Evolutionary conservation across 805 yeast genomes (phyloP), one percentile per base, ranked within the genome.

Genomic region (Kluyveromyces siamensis): DNA sequence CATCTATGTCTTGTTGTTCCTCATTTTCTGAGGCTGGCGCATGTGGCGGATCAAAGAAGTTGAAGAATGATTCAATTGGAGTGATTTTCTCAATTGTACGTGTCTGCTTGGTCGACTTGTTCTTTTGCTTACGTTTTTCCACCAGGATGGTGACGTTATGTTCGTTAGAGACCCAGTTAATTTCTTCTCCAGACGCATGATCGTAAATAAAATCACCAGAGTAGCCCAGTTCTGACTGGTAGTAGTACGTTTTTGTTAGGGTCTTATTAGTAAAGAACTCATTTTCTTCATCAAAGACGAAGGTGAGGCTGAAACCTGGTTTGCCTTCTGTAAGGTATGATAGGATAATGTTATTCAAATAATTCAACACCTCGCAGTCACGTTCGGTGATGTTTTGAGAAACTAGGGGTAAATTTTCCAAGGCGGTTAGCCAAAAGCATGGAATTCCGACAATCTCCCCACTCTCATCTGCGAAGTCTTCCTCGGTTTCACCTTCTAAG

Each of bases 161-260:
- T 56, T 84, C 95, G 60, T 83, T 82, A 47, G 83, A 77, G 54
- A 71, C 72, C 99, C 99, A 93, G 57, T 84, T 72, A 65, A 93
- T 86, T 27, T 52, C 55, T 49, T 80, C 83, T 48, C 98, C 98
- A 63, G 87, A 95, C 11, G 99, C 98, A 65, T 87, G 96, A 70
- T 91, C 97, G 68, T 91, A 93, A 57, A 93, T 89, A 67, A 87
- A 91, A 67, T 93, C 99, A 33, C 99, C 97, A 30, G 90, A 83
- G 69, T 88, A 87, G 19, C 96, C 96, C 57, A 89, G 75, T 69
- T 91, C 96, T 52, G 87, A 88, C 70, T 88, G 96, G 72, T 93
- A 93, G 71, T 80, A 90, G 69, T 93, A 93, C 8, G 95, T 83
- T 74, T 93, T 93, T 53, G 84, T 75, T 59, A 93, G 76, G 48